These are phyloP conservation scores for Aphanomyces cochlioides DNA, from an alignment of 352 stramenopile genomes.

Conservation along the genomic window DNA sequence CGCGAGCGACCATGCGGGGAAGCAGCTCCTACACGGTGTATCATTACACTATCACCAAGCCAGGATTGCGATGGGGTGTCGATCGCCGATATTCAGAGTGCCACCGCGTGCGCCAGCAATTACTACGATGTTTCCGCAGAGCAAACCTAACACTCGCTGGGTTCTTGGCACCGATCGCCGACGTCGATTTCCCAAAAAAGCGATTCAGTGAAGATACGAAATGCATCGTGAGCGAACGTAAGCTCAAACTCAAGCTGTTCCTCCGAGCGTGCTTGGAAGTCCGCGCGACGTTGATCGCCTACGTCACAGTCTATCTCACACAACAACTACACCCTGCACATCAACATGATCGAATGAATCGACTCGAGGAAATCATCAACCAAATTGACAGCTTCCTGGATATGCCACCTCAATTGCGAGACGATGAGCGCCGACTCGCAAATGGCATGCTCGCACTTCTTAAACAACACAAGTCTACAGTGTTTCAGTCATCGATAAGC, in stretches of 20 bases:
- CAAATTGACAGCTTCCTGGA: conserved; percentile 19
- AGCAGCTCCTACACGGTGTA: conserved; percentile 18
- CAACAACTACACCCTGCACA: not conserved
- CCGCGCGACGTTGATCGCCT: not conserved
- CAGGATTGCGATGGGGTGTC: conserved; percentile 10
- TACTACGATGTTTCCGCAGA: conserved; percentile 2
- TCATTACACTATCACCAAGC: conserved; percentile 24
- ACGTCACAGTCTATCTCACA: conserved; percentile 12
- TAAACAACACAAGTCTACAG: not conserved
- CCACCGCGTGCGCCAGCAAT: conserved; percentile 10
- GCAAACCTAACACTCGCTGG: not conserved
- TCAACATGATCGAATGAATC: conserved; percentile 3
- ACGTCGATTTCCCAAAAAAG: conserved; percentile 27
- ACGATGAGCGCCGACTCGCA: conserved; percentile 18
- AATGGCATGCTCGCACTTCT: not conserved
- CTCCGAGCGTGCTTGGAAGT: conserved; percentile 16
- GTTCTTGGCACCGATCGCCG: conserved; percentile 5
- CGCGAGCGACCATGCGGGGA: conserved; percentile 8
- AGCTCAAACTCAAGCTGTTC: conserved; percentile 28
- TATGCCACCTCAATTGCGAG: not conserved
- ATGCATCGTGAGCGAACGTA: conserved; percentile 21
- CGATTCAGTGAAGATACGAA: conserved; percentile 13
- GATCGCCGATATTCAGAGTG: conserved; percentile 29
- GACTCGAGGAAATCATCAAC: conserved; percentile 13
- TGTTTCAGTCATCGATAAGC: not conserved